A percentile compares a stretch with the other conserved stretches of the same genome.
Conservation (phyloP, 768 basidiomycete species). For the Leccinum disarticulatum region DNA sequence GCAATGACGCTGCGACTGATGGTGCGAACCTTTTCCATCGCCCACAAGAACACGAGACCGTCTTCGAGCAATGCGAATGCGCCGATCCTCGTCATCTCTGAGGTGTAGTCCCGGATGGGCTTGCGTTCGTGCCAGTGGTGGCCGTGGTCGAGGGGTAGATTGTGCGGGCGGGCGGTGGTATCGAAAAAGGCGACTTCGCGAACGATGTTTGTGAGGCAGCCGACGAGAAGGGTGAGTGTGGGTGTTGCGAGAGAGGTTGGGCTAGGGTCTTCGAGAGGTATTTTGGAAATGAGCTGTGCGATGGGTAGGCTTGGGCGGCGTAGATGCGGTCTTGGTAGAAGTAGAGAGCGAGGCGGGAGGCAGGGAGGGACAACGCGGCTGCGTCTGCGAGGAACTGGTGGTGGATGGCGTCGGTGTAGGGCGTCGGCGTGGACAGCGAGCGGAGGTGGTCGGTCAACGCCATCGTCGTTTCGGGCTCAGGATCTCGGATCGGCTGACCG, state of each 20-base stretch:
- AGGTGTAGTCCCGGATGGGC: conserved; percentile 67
- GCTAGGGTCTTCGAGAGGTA: conserved; percentile 40
- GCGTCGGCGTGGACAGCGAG: conserved; percentile 33
- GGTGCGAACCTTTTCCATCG: conserved; percentile 65
- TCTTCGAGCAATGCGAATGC: conserved; percentile 51
- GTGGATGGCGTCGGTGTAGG: conserved; percentile 49
- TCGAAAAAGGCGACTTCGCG: conserved; percentile 62
- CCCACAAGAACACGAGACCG: conserved; percentile 72
- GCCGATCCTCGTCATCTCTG: conserved; percentile 62
- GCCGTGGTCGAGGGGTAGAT: conserved; percentile 41
- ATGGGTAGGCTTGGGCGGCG: conserved; percentile 73
- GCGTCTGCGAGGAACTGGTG: conserved; percentile 64
- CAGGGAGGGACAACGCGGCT: conserved; percentile 49
- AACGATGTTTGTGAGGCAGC: conserved; percentile 56
- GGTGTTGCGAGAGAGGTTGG: conserved; percentile 26
- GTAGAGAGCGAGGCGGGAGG: conserved; percentile 54
- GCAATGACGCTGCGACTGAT: no score
- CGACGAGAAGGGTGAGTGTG: conserved; percentile 47
- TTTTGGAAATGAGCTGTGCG: conserved; percentile 58
- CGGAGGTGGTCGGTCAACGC: conserved; percentile 35
- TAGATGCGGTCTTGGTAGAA: conserved; percentile 75
- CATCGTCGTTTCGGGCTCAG: no score
- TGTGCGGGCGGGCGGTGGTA: conserved; percentile 43
- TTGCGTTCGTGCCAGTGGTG: conserved; percentile 52
- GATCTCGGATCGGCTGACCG: no score